phyloP scores from a whole-genome alignment of 192 early-diverging fungal genomes.

The Oehlia diaphana region DNA sequence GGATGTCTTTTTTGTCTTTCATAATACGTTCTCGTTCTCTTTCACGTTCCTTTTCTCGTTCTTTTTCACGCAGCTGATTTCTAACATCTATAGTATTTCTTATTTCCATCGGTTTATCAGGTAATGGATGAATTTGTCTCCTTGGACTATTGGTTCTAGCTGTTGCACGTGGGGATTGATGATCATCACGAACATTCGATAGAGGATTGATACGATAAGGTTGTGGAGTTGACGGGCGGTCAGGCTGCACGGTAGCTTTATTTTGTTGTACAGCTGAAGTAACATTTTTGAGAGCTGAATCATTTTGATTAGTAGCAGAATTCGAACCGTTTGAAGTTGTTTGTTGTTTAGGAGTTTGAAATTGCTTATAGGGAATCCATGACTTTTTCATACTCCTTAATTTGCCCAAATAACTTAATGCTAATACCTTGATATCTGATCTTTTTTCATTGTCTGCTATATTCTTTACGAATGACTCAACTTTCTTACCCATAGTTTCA shows the following conservation, averaged over 20 bases:
- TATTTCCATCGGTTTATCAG: not conserved
- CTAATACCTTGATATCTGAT: slow-evolving; percentile 73
- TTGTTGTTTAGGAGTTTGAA: slow-evolving; percentile 13
- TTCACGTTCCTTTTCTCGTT: slow-evolving; percentile 10
- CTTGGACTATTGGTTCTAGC: slow-evolving; percentile 7
- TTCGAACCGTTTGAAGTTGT: not conserved
- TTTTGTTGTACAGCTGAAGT: not conserved
- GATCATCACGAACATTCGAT: not conserved
- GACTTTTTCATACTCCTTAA: slow-evolving; percentile 34
- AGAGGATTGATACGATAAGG: not conserved
- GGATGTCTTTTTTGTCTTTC: not conserved
- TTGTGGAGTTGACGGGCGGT: too few relatives aligned
- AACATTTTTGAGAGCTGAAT: not conserved
- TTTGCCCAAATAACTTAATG: slow-evolving; percentile 52
- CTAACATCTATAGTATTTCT: not conserved
- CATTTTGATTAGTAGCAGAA: not conserved
- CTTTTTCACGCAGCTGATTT: not conserved
- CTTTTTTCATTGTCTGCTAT: slow-evolving; percentile 60
- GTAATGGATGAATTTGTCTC: slow-evolving; percentile 17
- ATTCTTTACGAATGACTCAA: slow-evolving; percentile 44
- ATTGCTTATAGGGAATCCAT: not conserved
- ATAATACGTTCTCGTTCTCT: not conserved
- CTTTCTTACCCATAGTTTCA: slow-evolving; percentile 49
- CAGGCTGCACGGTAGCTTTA: not conserved
- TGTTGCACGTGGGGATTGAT: not conserved